phyloP scores from a whole-genome alignment of 306 rosid genomes.

The Cyamopsis tetragonoloba region DNA sequence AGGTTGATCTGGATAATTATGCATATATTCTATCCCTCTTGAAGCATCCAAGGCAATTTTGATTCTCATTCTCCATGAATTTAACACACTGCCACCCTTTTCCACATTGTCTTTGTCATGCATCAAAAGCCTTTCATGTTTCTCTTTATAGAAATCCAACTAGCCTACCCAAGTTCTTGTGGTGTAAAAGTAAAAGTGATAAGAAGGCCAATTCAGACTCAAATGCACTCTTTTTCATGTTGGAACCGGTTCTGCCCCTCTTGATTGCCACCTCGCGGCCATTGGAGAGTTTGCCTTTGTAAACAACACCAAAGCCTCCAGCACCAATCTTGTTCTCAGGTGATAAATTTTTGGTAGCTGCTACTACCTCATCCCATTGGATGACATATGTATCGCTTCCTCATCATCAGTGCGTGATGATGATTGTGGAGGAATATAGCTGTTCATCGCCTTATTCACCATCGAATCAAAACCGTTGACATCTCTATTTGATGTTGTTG shows the following conservation, averaged over 20 bases:
- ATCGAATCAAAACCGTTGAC: no score
- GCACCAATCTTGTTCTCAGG: conserved; percentile 68
- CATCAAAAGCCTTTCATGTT: conserved; percentile 77
- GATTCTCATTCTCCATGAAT: conserved; percentile 84
- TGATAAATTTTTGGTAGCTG: conserved; percentile 63
- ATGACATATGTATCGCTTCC: no score
- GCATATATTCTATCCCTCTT: conserved; percentile 89
- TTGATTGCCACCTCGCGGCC: conserved; percentile 89
- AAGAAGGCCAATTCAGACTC: conserved; percentile 83
- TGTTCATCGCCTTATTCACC: no score
- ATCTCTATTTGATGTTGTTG: no score
- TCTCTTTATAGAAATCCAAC: conserved; percentile 85
- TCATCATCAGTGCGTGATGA: no score
- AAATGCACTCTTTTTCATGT: conserved; percentile 71
- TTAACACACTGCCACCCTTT: conserved; percentile 47
- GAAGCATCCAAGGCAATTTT: conserved; percentile 84
- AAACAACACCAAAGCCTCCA: conserved; percentile 91
- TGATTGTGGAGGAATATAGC: no score
- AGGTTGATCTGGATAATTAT: conserved; percentile 86
- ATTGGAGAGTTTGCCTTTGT: conserved; percentile 61
- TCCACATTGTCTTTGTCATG: conserved; percentile 75
- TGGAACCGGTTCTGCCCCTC: conserved; percentile 50
- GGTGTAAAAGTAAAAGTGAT: conserved; percentile 86
- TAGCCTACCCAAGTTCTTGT: conserved; percentile 81
- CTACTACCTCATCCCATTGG: conserved; percentile 61